Conservation (phyloP, 2,329 filamentous ascomycete genomes). For the Orbilia ellipsospora region DNA sequence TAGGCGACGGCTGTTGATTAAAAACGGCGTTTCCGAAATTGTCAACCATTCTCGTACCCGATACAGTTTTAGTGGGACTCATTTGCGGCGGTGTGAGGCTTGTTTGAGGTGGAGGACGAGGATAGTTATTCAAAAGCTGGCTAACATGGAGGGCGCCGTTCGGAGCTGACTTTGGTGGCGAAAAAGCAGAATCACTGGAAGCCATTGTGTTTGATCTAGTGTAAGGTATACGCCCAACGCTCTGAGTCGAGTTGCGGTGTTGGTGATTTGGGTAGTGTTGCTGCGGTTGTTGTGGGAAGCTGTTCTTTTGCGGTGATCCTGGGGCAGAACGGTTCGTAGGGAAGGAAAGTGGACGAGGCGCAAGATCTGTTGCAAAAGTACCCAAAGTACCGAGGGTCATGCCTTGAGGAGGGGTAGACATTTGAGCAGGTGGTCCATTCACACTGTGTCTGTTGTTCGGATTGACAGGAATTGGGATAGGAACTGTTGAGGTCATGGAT, state of each 20-base stretch:
- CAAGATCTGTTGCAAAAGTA: conserved; percentile 42
- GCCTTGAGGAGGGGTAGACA: conserved; percentile 26
- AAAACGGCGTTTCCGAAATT: conserved; percentile 20
- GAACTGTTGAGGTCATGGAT: conserved; percentile 16
- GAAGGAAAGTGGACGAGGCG: conserved; percentile 45
- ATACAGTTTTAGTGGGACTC: conserved; percentile 36
- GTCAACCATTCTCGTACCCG: conserved; percentile 21
- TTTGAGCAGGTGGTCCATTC: conserved; percentile 16
- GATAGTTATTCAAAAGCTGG: conserved; percentile 30
- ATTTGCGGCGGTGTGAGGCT: conserved; percentile 44
- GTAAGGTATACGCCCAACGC: conserved; percentile 39
- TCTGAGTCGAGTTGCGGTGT: conserved; percentile 26
- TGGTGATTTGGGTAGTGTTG: conserved; percentile 19
- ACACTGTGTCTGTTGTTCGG: conserved; percentile 13
- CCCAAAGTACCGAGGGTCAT: conserved; percentile 27
- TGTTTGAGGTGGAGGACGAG: conserved; percentile 45
- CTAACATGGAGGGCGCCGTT: conserved; percentile 1
- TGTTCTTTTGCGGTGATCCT: conserved; percentile 23
- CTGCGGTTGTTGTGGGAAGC: neutral
- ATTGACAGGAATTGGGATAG: neutral
- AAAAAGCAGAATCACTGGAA: conserved; percentile 6
- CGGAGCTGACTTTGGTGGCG: conserved; percentile 1
- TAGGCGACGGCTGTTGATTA: neutral
- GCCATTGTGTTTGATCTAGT: conserved; percentile 5
- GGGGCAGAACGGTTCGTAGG: conserved; percentile 43